Evolutionary conservation across 768 basidiomycete species (phyloP).

Genomic region (Paxillus rubicundulus): DNA sequence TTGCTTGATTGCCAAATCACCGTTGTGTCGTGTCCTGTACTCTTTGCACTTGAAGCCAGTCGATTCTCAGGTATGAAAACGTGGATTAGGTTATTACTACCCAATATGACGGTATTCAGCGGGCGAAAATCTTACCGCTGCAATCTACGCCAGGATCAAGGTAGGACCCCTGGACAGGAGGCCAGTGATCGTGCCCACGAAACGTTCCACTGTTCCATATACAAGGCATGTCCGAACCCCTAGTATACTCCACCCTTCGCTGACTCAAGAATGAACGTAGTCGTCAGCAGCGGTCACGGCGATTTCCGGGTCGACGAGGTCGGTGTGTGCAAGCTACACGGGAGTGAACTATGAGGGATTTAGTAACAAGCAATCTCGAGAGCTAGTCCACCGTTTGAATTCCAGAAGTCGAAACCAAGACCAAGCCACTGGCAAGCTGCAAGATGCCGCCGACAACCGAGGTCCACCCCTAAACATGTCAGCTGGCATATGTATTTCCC

Average conservation of each 20-base stretch:
- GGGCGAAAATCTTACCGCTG: constrained; percentile 38
- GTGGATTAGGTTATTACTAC: no score
- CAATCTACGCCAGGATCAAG: constrained; percentile 52
- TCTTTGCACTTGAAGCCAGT: no score
- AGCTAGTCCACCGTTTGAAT: no score
- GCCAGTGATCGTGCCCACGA: constrained; percentile 43
- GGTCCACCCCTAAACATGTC: no score
- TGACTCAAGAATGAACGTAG: constrained; percentile 49
- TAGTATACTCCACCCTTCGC: constrained; percentile 53
- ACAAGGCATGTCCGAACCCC: constrained; percentile 48
- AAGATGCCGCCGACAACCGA: no score
- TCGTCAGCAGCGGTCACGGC: constrained; percentile 29
- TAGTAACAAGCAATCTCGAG: no score
- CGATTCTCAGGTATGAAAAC: no score
- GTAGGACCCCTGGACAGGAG: constrained; percentile 49
- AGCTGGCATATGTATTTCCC: no score
- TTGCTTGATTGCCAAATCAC: no score
- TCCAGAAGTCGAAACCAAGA: no score
- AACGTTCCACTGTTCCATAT: constrained; percentile 30
- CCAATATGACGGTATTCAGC: not conserved
- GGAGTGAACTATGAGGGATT: constrained; percentile 46
- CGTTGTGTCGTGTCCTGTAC: no score
- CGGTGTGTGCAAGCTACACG: constrained; percentile 42
- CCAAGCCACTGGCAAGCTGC: no score
- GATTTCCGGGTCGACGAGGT: constrained; percentile 52